Percentiles rank a stretch among this genome's conserved stretches.
These are phyloP conservation scores for Coemansia sp. DNA, from an alignment of 192 early-diverging fungal species.

Conservation along the genomic window DNA sequence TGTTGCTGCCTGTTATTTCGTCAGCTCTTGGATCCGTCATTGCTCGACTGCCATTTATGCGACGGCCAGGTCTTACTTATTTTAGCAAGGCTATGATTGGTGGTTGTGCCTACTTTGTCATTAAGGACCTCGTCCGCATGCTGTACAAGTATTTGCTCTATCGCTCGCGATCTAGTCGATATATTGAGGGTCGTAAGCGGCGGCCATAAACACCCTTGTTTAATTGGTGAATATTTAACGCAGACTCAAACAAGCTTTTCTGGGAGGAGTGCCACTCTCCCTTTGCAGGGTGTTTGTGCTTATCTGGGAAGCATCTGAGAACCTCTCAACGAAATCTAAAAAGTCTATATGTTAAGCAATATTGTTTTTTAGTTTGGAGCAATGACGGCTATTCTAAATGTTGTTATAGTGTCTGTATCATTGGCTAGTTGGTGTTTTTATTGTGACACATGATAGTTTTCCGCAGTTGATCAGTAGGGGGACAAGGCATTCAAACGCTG, in stretches of 20 bases:
- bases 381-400: too few relatives aligned
- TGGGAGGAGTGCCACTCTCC: neutral
- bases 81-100: slow-evolving; percentile 58
- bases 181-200: slow-evolving; percentile 47
- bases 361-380: too few relatives aligned
- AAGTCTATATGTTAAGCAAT: neutral
- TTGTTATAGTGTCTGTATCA: too few relatives aligned
- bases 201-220: slow-evolving; percentile 4
- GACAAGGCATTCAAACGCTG: too few relatives aligned
- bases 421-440: too few relatives aligned
- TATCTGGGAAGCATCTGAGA: too few relatives aligned
- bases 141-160: slow-evolving; percentile 59
- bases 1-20: slow-evolving; percentile 67
- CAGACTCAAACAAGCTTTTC: neutral
- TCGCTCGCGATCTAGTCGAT: slow-evolving; percentile 42
- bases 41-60: slow-evolving; percentile 52
- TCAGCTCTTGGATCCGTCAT: slow-evolving; percentile 60
- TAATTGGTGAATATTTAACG: neutral
- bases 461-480: too few relatives aligned
- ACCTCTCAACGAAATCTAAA: neutral
- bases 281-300: too few relatives aligned
- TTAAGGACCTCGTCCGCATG: slow-evolving; percentile 62
- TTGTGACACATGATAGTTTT: too few relatives aligned
- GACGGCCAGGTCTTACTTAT: slow-evolving; percentile 52
- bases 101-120: slow-evolving; percentile 58